Evolutionary conservation across 192 early-diverging fungal genomes (phyloP).

Genomic region (Umbelopsis sp.): DNA sequence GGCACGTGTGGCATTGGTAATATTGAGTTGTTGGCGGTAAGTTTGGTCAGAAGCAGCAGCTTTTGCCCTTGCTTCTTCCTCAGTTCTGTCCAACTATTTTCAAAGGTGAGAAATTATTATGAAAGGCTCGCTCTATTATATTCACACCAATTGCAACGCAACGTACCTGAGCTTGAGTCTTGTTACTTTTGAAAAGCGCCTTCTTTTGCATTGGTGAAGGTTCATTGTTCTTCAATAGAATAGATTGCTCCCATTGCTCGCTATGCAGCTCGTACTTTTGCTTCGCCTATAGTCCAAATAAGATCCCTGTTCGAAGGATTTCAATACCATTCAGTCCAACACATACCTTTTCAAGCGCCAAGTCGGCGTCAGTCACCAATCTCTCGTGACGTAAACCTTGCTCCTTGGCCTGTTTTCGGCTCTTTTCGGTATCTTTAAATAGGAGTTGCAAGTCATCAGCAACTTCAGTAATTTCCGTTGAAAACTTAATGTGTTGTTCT

Average conservation of each 20-base stretch:
- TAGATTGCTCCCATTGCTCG: constrained; percentile 85
- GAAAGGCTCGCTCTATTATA: too few relatives aligned
- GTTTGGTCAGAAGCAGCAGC: constrained; percentile 78
- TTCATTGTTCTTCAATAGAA: constrained; percentile 57
- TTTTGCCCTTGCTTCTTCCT: constrained; percentile 87
- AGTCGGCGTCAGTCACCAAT: constrained; percentile 76
- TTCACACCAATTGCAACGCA: background rate
- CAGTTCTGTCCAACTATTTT: constrained; percentile 67
- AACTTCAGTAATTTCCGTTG: constrained; percentile 67
- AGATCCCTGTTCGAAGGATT: background rate
- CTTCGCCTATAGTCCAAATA: constrained; percentile 51
- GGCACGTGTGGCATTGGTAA: constrained; percentile 73
- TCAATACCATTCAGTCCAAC: background rate
- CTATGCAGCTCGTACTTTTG: constrained; percentile 77
- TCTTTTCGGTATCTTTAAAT: constrained; percentile 77
- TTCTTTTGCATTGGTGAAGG: constrained; percentile 41
- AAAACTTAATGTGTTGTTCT: constrained; percentile 77
- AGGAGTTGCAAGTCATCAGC: constrained; percentile 78
- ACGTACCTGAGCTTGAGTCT: constrained; percentile 63
- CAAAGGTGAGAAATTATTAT: background rate
- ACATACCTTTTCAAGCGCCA: constrained; percentile 77
- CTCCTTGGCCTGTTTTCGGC: constrained; percentile 84
- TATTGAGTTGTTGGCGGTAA: constrained; percentile 80
- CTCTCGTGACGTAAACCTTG: constrained; percentile 74
- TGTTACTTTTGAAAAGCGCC: constrained; percentile 52